phyloP scores from a whole-genome alignment of 2,329 filamentous ascomycete genomes.

The Penicillium sp. region DNA sequence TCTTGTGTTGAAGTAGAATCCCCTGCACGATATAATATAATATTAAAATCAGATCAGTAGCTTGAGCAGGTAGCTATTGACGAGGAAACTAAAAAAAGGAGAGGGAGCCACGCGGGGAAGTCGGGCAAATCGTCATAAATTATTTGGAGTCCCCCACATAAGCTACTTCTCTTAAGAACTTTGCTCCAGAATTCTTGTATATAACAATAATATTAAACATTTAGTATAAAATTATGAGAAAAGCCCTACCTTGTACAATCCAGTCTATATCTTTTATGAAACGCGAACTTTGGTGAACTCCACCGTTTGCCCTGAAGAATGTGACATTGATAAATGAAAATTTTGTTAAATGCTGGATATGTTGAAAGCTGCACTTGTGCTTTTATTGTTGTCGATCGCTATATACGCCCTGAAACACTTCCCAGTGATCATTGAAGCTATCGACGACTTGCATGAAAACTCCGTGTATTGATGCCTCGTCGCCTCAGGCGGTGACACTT shows the following conservation, averaged over 20 bases:
- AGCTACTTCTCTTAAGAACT: neutral
- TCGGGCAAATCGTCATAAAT: conserved; percentile 8
- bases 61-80: neutral
- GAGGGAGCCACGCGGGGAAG: conserved; percentile 13
- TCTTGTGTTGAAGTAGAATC: neutral
- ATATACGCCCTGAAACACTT: neutral
- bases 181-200: neutral
- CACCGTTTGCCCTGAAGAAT: neutral
- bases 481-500: conserved; percentile 35
- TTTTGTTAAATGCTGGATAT: neutral
- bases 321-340: neutral
- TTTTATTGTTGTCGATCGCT: neutral
- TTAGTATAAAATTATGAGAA: neutral
- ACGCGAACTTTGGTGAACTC: neutral
- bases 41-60: neutral
- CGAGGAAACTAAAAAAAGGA: neutral
- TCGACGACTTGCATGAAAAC: neutral
- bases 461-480: conserved; percentile 10
- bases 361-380: too few species aligned
- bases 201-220: neutral
- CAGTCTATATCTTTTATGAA: neutral
- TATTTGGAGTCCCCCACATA: conserved; percentile 3
- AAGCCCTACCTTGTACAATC: too few species aligned
- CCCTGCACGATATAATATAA: neutral
- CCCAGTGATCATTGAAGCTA: neutral